These are phyloP conservation scores for Tolypocladium endophyticum DNA, from an alignment of 2,329 filamentous ascomycete genomes.

Conservation along the genomic window DNA sequence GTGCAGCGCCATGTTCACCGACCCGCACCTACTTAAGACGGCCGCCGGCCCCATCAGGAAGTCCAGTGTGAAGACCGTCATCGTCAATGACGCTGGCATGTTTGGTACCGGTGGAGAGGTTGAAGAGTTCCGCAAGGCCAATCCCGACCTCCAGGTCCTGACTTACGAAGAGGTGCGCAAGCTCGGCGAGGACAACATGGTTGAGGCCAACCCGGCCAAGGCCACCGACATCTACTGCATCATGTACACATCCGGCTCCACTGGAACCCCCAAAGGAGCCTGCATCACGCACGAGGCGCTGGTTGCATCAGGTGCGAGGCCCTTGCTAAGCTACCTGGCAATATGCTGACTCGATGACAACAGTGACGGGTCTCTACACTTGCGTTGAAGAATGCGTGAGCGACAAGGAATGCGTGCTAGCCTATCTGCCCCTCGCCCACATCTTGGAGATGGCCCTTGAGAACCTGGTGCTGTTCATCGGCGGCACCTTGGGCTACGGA, in stretches of 20 bases:
- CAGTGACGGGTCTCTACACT: conserved; percentile 67
- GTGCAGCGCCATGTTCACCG: conserved; percentile 75
- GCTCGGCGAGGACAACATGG: conserved; percentile 55
- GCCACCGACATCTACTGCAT: conserved; percentile 74
- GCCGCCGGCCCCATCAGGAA: conserved; percentile 45
- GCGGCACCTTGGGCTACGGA: conserved; percentile 87
- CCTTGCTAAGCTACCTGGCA: neutral
- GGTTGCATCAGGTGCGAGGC: conserved; percentile 53
- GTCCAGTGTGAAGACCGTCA: conserved; percentile 45
- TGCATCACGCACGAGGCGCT: conserved; percentile 73
- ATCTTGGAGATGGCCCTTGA: conserved; percentile 96
- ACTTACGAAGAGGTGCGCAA: conserved; percentile 44
- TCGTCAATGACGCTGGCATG: conserved; percentile 50
- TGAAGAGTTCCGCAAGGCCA: conserved; percentile 43
- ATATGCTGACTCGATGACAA: neutral
- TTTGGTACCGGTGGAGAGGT: conserved; percentile 41
- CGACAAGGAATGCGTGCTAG: conserved; percentile 68
- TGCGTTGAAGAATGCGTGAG: conserved; percentile 71
- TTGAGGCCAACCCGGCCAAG: conserved; percentile 60
- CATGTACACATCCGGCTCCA: conserved; percentile 83
- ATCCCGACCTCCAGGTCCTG: conserved; percentile 41
- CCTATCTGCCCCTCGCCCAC: conserved; percentile 89
- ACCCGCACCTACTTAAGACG: conserved; percentile 64
- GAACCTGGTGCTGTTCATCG: conserved; percentile 80
- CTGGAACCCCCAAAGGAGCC: conserved; percentile 81